Base-by-base conservation (phyloP, 176 grass and related monocot genomes). In the Elymus sibiricus region DNA sequence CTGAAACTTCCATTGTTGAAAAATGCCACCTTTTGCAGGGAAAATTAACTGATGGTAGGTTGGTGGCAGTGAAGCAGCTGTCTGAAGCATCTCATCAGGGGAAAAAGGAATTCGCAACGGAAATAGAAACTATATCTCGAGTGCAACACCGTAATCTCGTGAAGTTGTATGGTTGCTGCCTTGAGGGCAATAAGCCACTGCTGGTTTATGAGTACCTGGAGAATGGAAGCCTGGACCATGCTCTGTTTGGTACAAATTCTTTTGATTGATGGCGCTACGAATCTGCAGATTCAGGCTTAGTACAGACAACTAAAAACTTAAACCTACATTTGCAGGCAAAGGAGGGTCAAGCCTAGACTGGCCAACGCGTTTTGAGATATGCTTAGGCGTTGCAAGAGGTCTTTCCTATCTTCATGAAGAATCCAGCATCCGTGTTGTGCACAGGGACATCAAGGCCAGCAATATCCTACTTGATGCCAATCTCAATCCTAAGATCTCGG, bases 121-220 rank as follows among this genome's bases (percentile, higher is more conserved):
- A 34, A 34, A 34, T 34, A 34, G 32, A 34, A 34, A 34, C 32
- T 34, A 34, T 34, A 34, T 34, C 32, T 34, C 32, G 32, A 34
- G 32, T 34, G 32, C 32, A 34, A 34, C 32, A 34, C 32, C 32
- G 32, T 34, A 34, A 34, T 34, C 32, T 34, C 32, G 32, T 34
- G 32, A 34, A 34, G 32, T 34, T 34, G 32, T 34, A 34, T 34
- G 32, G 32, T 5, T 34, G 32, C 32, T 34, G 32, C 32, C 85
- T 98, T 65, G 89, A 93, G 76, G 89, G 87, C 74, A 95, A 91
- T 38, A 98, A 77, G 35, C 89, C 84, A 66, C 89, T 98, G 51
- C 62, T 98, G 73, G 95, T 98, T 34, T 98, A 98, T 75, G 95
- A 98, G 71, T 93, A 93, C 80, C 29, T 95, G 35, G 91, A 98